Base-by-base conservation (phyloP, 2,329 filamentous ascomycete species). In the Pseudocercospora cruenta region DNA sequence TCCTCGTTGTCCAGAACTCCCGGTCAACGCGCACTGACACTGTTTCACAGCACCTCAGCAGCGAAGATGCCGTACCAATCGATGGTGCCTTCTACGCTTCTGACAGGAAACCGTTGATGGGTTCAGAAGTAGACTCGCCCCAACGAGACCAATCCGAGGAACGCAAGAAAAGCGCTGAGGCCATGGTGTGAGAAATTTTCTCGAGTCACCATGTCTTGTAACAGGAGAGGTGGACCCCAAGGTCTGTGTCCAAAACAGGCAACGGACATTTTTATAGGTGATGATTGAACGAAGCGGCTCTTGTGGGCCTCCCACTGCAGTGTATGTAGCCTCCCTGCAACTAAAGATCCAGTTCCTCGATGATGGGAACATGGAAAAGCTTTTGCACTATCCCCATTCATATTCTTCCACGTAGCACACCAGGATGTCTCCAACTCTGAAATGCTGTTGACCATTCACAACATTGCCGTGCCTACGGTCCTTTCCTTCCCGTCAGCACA, bases 91-190 rank as follows among this genome's bases (percentile, higher is more conserved):
- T 65, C 39, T 69, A 58, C 24, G 39, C 58, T 3, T 55, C 59
- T 3, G 70, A 67, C 31, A 51, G 59, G 54, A 59, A 54, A 9
- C 61, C 65, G n/a, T 47, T 70, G 28, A 47, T 65, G 39, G 49
- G 54, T 12, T 55, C 31, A 21, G 39, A 63, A 43, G 22, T 47
- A 45, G 59, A 64, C 49, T 54, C 47, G 14, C 55, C 66, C n/a
- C 22, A 43, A 22, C 47, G 59, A 53, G 59, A 65, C 7, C n/a
- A 53, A 16, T 58, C 60, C 14, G 39, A 55, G 47, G 60, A 67
- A 31, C 63, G 67, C 21, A 66, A 63, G 60, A 67, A 69, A 49
- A 69, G 61, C 62, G 61, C 60, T 39, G 65, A 69, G 33, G 57
- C 63, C 43, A 69, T 67, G 64, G 67, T 67, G 53, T 69, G 51